These are phyloP conservation scores for Royoungia palumana DNA, from an alignment of 768 basidiomycete genomes.

Conservation along the genomic window DNA sequence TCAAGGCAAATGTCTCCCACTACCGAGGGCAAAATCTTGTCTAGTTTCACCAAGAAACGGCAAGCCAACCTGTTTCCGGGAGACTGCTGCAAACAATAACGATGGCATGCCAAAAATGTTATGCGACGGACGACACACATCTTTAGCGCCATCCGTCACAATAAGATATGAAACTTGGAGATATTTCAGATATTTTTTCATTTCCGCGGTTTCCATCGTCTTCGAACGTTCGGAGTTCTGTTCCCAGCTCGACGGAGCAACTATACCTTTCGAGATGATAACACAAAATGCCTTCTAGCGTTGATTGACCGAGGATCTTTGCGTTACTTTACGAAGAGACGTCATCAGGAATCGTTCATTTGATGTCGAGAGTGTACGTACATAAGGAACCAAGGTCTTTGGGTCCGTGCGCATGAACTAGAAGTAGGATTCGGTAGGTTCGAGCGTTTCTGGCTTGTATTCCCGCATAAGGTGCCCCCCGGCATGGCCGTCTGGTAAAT, in stretches of 20 bases:
- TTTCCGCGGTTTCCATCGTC: slow-evolving; percentile 34
- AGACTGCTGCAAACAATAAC: slow-evolving; percentile 23
- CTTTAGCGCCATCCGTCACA: slow-evolving; percentile 41
- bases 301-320: slow-evolving; percentile 25
- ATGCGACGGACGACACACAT: too few species aligned
- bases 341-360: too few species aligned
- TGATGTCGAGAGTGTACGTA: too few species aligned
- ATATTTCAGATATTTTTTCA: slow-evolving; percentile 24
- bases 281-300: slow-evolving; percentile 28
- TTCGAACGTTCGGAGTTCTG: slow-evolving; percentile 43
- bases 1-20: slow-evolving; percentile 39
- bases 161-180: slow-evolving; percentile 34
- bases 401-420: too few species aligned
- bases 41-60: slow-evolving; percentile 41
- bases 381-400: too few species aligned
- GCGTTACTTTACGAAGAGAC: background rate
- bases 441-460: too few species aligned
- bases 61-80: slow-evolving; percentile 40
- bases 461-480: too few species aligned
- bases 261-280: slow-evolving; percentile 17
- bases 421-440: too few species aligned
- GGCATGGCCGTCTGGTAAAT: too few species aligned
- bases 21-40: slow-evolving; percentile 23
- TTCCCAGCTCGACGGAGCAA: slow-evolving; percentile 40
- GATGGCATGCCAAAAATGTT: too few species aligned